phyloP scores from a whole-genome alignment of 768 basidiomycete species.

The Daedalea quercina region DNA sequence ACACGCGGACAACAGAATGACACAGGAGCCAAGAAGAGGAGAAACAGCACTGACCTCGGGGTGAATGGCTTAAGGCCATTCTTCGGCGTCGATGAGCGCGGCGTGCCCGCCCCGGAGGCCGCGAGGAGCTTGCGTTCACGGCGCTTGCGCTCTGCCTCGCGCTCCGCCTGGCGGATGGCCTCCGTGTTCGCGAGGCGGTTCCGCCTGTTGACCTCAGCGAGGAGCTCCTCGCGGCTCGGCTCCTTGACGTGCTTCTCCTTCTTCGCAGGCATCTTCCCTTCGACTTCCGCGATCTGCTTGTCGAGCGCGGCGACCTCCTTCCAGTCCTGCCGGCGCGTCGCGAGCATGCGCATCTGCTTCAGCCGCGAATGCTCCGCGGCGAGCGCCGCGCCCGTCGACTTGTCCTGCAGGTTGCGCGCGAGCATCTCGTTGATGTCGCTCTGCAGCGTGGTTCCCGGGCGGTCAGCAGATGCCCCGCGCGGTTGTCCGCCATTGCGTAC shows the following conservation, averaged over 20 bases:
- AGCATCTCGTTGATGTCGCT: conserved; percentile 79
- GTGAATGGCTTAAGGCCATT: conserved; percentile 58
- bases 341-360: conserved; percentile 65
- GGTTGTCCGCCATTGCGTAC: conserved; percentile 29
- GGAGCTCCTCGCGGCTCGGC: conserved; percentile 37
- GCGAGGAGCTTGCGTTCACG: conserved; percentile 54
- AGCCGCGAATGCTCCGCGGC: conserved; percentile 64
- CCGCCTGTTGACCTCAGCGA: conserved; percentile 83
- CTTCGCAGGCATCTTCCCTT: conserved; percentile 11
- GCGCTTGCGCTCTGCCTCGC: conserved; percentile 62
- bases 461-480: not conserved
- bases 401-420: conserved; percentile 34
- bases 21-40: conserved; percentile 3
- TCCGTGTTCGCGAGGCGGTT: conserved; percentile 84
- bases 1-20: conserved; percentile 6
- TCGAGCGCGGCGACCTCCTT: conserved; percentile 58
- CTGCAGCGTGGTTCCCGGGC: conserved; percentile 32
- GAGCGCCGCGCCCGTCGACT: conserved; percentile 24
- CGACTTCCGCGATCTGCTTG: conserved; percentile 51
- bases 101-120: conserved; percentile 27
- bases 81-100: conserved; percentile 37
- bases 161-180: conserved; percentile 70
- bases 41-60: conserved; percentile 48
- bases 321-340: conserved; percentile 65
- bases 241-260: conserved; percentile 8